Percentiles rank a stretch among this genome's conserved stretches.
These are phyloP conservation scores for Triticum aestivum DNA, from an alignment of 176 grass and related monocot species.

Conservation along the genomic window IWGSC_CS_RefSeq_v2.1 NC_057795.1:413552357-413552856, in stretches of 20 bases:
- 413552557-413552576: constrained; percentile 32
- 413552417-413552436: constrained; percentile 51
- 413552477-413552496: constrained; percentile 31
- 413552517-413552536: constrained; percentile 40
- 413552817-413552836: not conserved
- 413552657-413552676: constrained; percentile 50
- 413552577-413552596: no score
- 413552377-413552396: not conserved
- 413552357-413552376: not conserved
- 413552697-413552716: not conserved
- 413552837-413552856: not conserved
- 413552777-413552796: not conserved
- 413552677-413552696: constrained; percentile 25
- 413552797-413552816: not conserved
- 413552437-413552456: constrained; percentile 33
- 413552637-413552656: not conserved
- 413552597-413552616: not conserved
- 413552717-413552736: constrained; percentile 38
- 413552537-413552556: constrained; percentile 41
- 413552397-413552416: constrained; percentile 15
- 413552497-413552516: constrained; percentile 55
- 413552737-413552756: constrained; percentile 27
- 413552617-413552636: not conserved
- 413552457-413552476: constrained; percentile 17
- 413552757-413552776: constrained; percentile 41